phyloP scores from a whole-genome alignment of 1,284 basidiomycete genomes.

The Tremellales sp. region DNA sequence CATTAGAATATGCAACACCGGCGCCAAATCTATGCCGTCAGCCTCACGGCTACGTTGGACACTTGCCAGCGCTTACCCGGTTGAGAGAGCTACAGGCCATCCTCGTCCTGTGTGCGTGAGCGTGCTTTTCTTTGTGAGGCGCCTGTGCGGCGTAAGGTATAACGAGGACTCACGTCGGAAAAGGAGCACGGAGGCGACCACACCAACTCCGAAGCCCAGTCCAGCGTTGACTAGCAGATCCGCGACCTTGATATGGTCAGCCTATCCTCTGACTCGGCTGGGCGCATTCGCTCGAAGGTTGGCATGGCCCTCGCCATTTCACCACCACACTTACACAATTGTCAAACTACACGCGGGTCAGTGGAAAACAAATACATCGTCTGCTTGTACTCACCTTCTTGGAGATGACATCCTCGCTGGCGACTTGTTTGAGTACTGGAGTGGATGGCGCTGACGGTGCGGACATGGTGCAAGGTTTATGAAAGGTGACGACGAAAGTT shows the following conservation, averaged over 20 bases:
- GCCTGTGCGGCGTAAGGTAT: not conserved
- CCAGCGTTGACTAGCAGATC: slow-evolving; percentile 63
- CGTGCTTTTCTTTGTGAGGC: not conserved
- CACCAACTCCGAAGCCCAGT: slow-evolving; percentile 89
- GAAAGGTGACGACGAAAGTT: not conserved
- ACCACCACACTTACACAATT: slow-evolving; percentile 62
- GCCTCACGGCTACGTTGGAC: not conserved
- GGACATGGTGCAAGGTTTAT: not conserved
- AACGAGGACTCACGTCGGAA: slow-evolving; percentile 77
- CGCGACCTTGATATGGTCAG: slow-evolving; percentile 44
- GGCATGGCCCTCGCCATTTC: too few relatives aligned
- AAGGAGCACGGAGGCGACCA: slow-evolving; percentile 88
- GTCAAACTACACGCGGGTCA: slow-evolving; percentile 63
- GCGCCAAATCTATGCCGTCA: slow-evolving; percentile 44
- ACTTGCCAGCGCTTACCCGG: slow-evolving; percentile 85
- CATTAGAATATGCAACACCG: slow-evolving; percentile 72
- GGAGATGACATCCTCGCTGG: slow-evolving; percentile 78
- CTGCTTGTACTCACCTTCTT: slow-evolving; percentile 63
- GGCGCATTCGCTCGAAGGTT: too few relatives aligned
- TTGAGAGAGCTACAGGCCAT: slow-evolving; percentile 90
- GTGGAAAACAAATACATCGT: not conserved
- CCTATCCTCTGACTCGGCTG: not conserved
- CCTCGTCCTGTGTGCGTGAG: slow-evolving; percentile 67
- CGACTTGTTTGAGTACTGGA: slow-evolving; percentile 51
- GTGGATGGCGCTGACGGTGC: not conserved